Evolutionary conservation across 1,139 yeast genomes (phyloP).

Genomic region (Nematodospora anomalae): DNA sequence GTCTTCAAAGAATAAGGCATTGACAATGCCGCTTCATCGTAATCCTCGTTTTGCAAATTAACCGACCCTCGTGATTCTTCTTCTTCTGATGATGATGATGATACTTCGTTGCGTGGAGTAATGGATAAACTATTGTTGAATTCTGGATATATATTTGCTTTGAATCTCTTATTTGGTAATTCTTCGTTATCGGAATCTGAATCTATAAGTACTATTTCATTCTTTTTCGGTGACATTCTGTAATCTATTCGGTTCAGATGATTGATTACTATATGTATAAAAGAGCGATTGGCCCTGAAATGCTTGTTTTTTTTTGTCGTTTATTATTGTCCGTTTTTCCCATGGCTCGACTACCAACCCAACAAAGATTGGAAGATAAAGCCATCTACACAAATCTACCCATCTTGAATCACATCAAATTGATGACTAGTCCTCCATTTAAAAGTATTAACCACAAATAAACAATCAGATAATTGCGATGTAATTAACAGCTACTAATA

Average conservation of each 20-base stretch:
- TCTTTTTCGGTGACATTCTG: slow-evolving; percentile 1
- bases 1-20: slow-evolving; percentile 1
- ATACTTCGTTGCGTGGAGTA: slow-evolving; percentile 11
- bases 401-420: no score
- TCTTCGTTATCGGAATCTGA: slow-evolving; percentile 19
- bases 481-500: no score
- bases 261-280: background rate
- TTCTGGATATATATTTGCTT: slow-evolving; percentile 7
- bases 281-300: background rate
- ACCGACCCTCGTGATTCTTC: slow-evolving; percentile 1
- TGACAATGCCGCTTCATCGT: slow-evolving; percentile 4
- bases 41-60: slow-evolving; percentile 1
- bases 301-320: background rate
- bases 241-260: no score
- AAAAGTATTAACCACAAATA: no score
- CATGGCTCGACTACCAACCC: no score
- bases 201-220: slow-evolving; percentile 22
- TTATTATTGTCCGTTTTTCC: no score
- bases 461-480: no score
- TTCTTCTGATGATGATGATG: slow-evolving; percentile 7
- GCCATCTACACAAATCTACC: no score
- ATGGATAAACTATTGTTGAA: slow-evolving; percentile 5
- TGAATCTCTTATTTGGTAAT: slow-evolving; percentile 14
- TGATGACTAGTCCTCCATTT: no score
- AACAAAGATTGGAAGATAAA: no score